A percentile compares a stretch with the other conserved stretches of the same genome.
These are phyloP conservation scores for Tuber borchii DNA, from an alignment of 495 filamentous ascomycete genomes.

Conservation along the genomic window DNA sequence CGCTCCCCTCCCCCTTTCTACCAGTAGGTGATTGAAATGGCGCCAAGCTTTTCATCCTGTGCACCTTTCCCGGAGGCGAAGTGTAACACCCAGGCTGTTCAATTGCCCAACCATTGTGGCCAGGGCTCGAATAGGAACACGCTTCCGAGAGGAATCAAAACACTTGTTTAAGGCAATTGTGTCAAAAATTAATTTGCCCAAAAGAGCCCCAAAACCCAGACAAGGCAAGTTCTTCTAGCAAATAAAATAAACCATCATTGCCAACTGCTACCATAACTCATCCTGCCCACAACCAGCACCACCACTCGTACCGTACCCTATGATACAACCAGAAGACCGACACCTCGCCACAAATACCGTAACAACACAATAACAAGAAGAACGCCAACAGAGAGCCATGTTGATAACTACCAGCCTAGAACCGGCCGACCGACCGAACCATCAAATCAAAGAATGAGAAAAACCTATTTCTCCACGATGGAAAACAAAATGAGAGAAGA, in stretches of 20 bases:
- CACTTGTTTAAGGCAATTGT: neutral
- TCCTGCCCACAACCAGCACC: neutral
- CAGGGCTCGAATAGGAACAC: conserved; percentile 1
- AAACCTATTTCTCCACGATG: neutral
- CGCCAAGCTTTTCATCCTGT: neutral
- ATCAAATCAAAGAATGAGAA: neutral
- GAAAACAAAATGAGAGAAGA: conserved; percentile 8
- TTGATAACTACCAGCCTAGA: neutral
- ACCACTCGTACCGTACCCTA: neutral
- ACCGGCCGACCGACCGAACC: neutral
- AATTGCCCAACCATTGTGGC: neutral
- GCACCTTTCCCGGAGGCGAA: neutral
- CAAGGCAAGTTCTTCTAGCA: neutral
- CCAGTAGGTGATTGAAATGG: neutral
- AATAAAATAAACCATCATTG: neutral
- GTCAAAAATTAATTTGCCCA: conserved; percentile 3
- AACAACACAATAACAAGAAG: neutral
- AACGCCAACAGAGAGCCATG: neutral
- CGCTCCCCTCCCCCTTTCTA: neutral
- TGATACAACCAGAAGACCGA: neutral
- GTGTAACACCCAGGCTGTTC: neutral
- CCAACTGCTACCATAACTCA: neutral
- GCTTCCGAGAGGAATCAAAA: neutral
- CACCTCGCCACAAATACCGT: neutral
- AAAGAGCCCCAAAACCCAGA: neutral